Base-by-base conservation (phyloP, 2,329 filamentous ascomycete species). In the Chrysoporthe austroafricana region DNA sequence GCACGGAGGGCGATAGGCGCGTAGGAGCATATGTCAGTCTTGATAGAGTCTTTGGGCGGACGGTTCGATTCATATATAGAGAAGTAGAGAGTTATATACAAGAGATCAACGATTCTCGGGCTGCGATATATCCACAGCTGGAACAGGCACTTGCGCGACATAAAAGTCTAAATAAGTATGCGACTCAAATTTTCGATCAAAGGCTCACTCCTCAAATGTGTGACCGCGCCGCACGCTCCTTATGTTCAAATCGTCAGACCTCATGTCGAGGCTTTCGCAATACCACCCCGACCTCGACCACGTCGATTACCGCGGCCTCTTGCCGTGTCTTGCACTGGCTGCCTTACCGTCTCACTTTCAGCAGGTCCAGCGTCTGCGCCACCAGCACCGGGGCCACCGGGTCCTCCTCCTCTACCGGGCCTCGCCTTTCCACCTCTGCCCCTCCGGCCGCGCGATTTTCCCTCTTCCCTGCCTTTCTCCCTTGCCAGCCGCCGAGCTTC, bases 401-500 rank as follows among this genome's bases (percentile, higher is more conserved):
- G 3, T 42, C 34, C 58, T 34, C 70, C 68, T 2, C 50, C 66
- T n/a, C 67, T 50, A 9, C 65, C 68, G 2, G 69, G 61, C 56
- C 54, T 64, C 14, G 66, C 54, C 64, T 70, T 69, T 16, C 66
- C 60, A 50, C 69, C 68, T 56, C 68, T 66, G 34, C 68, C 68
- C 58, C 67, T 58, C 60, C 69, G 65, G 2, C 58, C 64, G 3
- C 58, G 58, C 8, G 66, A 68, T 32, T 77, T 69, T 2, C 61
- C 64, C 1, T 68, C 69, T 46, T 77, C 81, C 64, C 81, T 80
- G 14, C 81, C 82, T 72, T 85, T 81, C 57, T 80, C 79, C 67
- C 77, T 79, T 44, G 75, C 75, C 34, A 77, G 74, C 62, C 80
- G 77, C 57, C 79, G 75, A 3, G 83, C 83, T 70, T 87, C 86